phyloP scores from a whole-genome alignment of 108 stramenopile genomes.

The Aurantiochytrium sp. region DNA sequence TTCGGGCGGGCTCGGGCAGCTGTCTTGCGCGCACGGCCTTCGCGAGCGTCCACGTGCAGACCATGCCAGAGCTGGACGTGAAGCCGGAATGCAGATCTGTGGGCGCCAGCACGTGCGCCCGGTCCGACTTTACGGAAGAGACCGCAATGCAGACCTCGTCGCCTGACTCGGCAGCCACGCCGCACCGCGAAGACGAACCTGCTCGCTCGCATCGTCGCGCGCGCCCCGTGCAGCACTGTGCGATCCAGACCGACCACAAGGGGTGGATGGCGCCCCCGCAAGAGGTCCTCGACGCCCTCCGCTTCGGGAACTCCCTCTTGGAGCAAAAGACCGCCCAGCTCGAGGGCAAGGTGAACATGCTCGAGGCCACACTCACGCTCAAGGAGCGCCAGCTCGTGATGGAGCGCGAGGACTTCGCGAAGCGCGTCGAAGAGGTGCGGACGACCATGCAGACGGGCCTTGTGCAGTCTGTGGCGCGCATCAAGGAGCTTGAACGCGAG shows the following conservation, averaged over 20 bases:
- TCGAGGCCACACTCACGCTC: neutral
- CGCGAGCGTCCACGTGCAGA: neutral
- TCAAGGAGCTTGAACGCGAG: neutral
- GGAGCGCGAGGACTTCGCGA: neutral
- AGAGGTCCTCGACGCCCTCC: neutral
- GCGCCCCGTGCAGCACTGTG: neutral
- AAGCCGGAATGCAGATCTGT: neutral
- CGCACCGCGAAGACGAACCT: too few relatives aligned
- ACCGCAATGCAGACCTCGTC: neutral
- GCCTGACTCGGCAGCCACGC: neutral
- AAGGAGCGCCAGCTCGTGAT: neutral
- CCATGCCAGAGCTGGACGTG: neutral
- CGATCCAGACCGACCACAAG: neutral
- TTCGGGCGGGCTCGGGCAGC: too few relatives aligned
- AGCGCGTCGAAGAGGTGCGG: neutral
- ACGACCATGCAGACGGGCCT: neutral
- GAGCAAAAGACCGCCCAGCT: neutral
- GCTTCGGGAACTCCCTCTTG: neutral
- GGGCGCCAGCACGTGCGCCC: neutral
- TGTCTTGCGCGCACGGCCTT: too few relatives aligned
- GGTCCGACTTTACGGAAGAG: neutral
- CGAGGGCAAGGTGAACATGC: neutral
- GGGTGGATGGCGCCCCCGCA: neutral
- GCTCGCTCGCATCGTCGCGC: too few relatives aligned
- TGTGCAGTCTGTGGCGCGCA: neutral